Conservation (phyloP, 2,329 filamentous ascomycete species). For the Myriangium duriaei region DNA sequence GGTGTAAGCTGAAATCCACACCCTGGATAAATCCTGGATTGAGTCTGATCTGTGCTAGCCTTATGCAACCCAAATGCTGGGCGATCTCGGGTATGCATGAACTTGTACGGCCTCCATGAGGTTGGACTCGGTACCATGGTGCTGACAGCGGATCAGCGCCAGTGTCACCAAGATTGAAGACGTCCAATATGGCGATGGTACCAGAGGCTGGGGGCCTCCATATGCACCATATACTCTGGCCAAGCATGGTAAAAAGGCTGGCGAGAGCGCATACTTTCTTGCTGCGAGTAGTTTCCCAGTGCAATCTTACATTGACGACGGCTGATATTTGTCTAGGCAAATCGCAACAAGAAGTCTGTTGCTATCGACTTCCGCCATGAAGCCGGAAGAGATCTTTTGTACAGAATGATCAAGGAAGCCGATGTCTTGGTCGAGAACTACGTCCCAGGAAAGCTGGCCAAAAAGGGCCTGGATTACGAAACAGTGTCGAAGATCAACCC, state of each 20-base stretch:
- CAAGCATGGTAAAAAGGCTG: constrained; percentile 49
- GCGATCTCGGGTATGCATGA: constrained; percentile 72
- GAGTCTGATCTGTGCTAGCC: constrained; percentile 49
- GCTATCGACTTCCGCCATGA: constrained; percentile 81
- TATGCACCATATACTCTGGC: constrained; percentile 66
- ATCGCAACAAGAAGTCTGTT: constrained; percentile 93
- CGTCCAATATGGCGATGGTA: constrained; percentile 82
- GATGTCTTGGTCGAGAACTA: constrained; percentile 97
- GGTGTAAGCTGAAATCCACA: constrained; percentile 55
- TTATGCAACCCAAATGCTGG: constrained; percentile 93
- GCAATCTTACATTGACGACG: constrained; percentile 2
- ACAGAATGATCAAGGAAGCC: constrained; percentile 69
- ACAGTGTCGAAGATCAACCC: constrained; percentile 74
- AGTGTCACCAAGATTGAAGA: constrained; percentile 98
- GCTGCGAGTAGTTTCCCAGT: too few relatives aligned
- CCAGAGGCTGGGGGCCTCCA: constrained; percentile 88
- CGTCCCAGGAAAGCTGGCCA: constrained; percentile 74
- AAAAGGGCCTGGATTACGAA: constrained; percentile 83
- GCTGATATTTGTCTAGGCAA: too few relatives aligned
- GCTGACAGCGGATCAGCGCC: constrained; percentile 44
- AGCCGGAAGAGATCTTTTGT: constrained; percentile 72
- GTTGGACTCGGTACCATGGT: constrained; percentile 13
- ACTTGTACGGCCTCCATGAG: constrained; percentile 23
- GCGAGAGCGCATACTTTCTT: constrained; percentile 91
- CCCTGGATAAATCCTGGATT: too few relatives aligned